Evolutionary conservation across 352 stramenopile genomes (phyloP).

Genomic region (Pythium myriotylum): DNA sequence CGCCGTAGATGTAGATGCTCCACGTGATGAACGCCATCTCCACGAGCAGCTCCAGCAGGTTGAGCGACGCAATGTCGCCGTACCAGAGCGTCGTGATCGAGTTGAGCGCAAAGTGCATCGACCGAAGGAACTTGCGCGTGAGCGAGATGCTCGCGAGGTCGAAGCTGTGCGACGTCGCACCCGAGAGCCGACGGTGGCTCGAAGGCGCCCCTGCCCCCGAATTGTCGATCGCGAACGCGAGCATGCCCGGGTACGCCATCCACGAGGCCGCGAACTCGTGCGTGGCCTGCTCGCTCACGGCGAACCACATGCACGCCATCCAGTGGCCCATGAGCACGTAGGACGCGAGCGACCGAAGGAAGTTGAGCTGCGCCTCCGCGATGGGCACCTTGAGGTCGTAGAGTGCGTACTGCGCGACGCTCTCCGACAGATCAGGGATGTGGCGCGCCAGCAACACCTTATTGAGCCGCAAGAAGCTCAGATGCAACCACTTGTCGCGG

Average conservation of each 20-base stretch:
- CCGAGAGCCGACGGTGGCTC: conserved; percentile 8
- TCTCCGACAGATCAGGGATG: conserved; percentile 42
- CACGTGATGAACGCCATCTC: conserved; percentile 61
- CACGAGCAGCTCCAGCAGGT: conserved; percentile 54
- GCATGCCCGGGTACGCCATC: conserved; percentile 61
- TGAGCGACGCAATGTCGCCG: conserved; percentile 71
- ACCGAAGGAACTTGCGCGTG: conserved; percentile 62
- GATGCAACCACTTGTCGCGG: conserved; percentile 34
- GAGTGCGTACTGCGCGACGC: conserved; percentile 61
- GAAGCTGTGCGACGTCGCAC: conserved; percentile 6
- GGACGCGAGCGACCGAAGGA: conserved; percentile 44
- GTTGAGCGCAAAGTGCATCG: conserved; percentile 60
- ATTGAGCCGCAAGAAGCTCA: conserved; percentile 60
- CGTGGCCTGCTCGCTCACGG: conserved; percentile 41
- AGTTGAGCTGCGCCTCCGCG: conserved; percentile 46
- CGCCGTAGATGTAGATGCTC: conserved; percentile 77
- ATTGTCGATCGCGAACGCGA: conserved; percentile 32
- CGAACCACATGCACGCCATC: conserved; percentile 65
- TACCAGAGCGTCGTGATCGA: conserved; percentile 78
- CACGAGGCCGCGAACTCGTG: conserved; percentile 51
- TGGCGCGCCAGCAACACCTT: conserved; percentile 45
- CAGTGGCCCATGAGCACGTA: conserved; percentile 68
- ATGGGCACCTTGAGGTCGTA: conserved; percentile 57
- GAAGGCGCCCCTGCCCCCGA: neutral
- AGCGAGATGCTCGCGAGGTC: conserved; percentile 39